phyloP scores from a whole-genome alignment of 768 basidiomycete genomes.

The Pulveroboletus sp. region DNA sequence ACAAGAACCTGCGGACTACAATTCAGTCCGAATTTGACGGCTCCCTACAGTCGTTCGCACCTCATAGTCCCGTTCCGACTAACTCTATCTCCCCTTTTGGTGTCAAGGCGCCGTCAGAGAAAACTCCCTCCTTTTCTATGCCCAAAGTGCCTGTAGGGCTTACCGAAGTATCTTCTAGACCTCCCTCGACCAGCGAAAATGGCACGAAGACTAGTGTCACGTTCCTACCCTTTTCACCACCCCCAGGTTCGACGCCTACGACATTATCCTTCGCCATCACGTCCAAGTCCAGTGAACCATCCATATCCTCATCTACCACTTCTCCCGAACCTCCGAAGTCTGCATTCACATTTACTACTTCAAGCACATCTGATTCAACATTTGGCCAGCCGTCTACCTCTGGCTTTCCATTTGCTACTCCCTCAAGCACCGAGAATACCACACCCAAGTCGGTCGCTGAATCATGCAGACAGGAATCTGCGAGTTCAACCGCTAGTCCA shows the following conservation, averaged over 20 bases:
- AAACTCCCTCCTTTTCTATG: constrained; percentile 21
- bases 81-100: constrained; percentile 11
- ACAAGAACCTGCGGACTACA: constrained; percentile 50
- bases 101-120: constrained; percentile 13
- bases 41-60: constrained; percentile 17
- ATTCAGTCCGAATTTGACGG: constrained; percentile 54
- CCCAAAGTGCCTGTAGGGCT: constrained; percentile 33
- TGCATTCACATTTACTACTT: constrained; percentile 22
- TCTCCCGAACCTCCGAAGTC: constrained; percentile 26
- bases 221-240: constrained; percentile 23
- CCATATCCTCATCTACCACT: constrained; percentile 10
- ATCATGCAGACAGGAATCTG: constrained; percentile 10
- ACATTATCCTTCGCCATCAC: constrained; percentile 11
- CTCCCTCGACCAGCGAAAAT: constrained; percentile 13
- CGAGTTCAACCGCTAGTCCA: constrained; percentile 2
- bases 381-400: constrained; percentile 8
- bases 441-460: constrained; percentile 3
- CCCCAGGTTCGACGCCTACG: constrained; percentile 9
- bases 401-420: constrained; percentile 16
- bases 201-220: constrained; percentile 19
- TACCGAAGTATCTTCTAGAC: constrained; percentile 9
- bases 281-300: constrained; percentile 18
- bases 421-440: constrained; percentile 7
- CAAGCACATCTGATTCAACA: constrained; percentile 4
- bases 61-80: constrained; percentile 4